Evolutionary conservation across 768 basidiomycete species (phyloP).

Genomic region (Pleurotus djamor): DNA sequence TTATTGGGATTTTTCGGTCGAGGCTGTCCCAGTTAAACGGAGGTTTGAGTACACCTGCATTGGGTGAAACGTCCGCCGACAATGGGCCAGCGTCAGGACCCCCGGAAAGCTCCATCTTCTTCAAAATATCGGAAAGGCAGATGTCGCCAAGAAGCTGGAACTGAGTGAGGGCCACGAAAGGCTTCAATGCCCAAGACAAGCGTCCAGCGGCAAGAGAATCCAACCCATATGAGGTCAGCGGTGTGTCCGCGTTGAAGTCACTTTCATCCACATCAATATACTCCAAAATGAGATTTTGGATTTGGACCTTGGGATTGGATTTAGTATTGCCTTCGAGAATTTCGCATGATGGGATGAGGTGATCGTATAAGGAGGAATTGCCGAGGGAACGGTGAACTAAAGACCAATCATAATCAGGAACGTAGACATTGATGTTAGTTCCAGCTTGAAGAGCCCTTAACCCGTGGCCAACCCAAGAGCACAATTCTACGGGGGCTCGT

Average conservation of each 20-base stretch:
- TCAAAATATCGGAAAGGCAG: constrained; percentile 22
- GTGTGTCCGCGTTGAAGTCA: constrained; percentile 9
- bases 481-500: background rate
- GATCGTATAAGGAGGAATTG: constrained; percentile 12
- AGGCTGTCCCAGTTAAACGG: background rate
- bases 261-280: constrained; percentile 28
- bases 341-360: constrained; percentile 11
- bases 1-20: constrained; percentile 1
- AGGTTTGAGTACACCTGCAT: background rate
- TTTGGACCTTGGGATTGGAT: constrained; percentile 4
- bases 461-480: background rate
- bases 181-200: constrained; percentile 29
- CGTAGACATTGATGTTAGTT: constrained; percentile 17
- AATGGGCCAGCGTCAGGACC: background rate
- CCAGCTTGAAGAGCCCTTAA: background rate
- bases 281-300: constrained; percentile 17
- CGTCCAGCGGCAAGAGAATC: constrained; percentile 38
- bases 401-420: constrained; percentile 31
- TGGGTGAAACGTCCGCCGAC: background rate
- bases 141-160: constrained; percentile 33
- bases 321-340: background rate
- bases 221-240: constrained; percentile 38
- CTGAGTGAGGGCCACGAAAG: constrained; percentile 26
- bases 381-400: constrained; percentile 19
- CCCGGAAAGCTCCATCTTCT: background rate